Conservation (phyloP, 139 green algal genomes). For the Haematococcus sp. region DNA sequence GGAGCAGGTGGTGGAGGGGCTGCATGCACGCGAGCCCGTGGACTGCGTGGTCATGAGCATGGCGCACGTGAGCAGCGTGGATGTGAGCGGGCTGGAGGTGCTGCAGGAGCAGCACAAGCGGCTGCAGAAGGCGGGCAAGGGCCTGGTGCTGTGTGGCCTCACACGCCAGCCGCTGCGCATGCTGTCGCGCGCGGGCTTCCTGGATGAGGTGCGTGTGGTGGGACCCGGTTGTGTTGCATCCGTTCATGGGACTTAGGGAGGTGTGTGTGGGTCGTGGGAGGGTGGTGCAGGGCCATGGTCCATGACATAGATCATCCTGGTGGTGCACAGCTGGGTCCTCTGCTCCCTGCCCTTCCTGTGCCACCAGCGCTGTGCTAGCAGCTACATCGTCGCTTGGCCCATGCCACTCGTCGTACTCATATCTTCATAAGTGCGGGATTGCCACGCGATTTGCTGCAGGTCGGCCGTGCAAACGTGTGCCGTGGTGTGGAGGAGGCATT, state of each 20-base stretch:
- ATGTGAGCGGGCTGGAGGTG: conserved; percentile 29
- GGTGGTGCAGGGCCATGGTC: not conserved
- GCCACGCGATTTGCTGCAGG: too few species aligned
- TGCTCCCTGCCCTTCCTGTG: not conserved
- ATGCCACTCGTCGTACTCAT: too few species aligned
- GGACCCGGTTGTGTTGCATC: not conserved
- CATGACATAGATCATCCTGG: not conserved
- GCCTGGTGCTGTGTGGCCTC: conserved; percentile 30
- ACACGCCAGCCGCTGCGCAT: conserved; percentile 29
- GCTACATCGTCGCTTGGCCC: too few species aligned
- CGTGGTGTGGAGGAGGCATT: conserved; percentile 18
- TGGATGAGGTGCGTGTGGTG: conserved; percentile 15
- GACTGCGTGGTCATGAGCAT: conserved; percentile 33
- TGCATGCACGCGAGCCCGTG: not conserved
- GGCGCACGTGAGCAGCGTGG: conserved; percentile 19
- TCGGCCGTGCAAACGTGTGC: conserved; percentile 28
- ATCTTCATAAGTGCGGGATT: too few species aligned
- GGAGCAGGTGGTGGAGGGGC: conserved; percentile 11
- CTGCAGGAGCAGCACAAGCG: conserved; percentile 10
- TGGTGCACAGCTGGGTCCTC: not conserved
- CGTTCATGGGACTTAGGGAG: not conserved
- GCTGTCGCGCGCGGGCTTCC: conserved; percentile 30
- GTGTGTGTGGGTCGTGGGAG: not conserved
- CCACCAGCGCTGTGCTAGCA: too few species aligned
- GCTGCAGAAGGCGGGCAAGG: conserved; percentile 18